phyloP scores from a whole-genome alignment of 495 filamentous ascomycete species.

The Stereocaulon alpinum region DNA sequence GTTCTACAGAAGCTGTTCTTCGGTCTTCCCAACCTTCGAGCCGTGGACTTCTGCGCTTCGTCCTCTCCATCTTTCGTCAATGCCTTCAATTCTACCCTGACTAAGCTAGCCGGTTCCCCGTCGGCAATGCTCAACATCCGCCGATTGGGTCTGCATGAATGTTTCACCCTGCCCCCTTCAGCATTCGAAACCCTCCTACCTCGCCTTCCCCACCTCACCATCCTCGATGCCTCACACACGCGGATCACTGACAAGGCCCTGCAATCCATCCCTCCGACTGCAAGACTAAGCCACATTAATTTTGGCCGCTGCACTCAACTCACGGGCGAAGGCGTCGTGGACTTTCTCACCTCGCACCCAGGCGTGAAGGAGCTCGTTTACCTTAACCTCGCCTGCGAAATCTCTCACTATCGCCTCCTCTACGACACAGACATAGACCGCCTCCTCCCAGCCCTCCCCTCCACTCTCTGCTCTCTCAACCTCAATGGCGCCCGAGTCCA shows the following conservation, averaged over 20 bases:
- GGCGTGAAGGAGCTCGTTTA: constrained; percentile 58
- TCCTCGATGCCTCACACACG: constrained; percentile 73
- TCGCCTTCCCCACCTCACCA: constrained; percentile 58
- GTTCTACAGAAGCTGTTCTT: constrained; percentile 65
- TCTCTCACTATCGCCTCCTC: constrained; percentile 61
- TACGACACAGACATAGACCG: constrained; percentile 52
- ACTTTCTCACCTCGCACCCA: constrained; percentile 65
- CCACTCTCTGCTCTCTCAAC: constrained; percentile 62
- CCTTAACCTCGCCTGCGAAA: constrained; percentile 66
- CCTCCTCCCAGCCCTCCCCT: constrained; percentile 58
- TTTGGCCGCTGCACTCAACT: constrained; percentile 66
- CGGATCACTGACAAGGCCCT: constrained; percentile 66
- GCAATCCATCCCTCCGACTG: constrained; percentile 57
- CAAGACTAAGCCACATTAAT: constrained; percentile 69
- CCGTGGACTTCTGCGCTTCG: constrained; percentile 71
- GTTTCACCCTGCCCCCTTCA: constrained; percentile 57
- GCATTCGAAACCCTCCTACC: constrained; percentile 64
- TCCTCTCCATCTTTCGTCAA: constrained; percentile 59
- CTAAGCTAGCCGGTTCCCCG: constrained; percentile 33
- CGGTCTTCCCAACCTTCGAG: constrained; percentile 54
- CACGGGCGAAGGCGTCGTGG: constrained; percentile 53
- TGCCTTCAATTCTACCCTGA: constrained; percentile 43
- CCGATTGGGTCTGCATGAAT: constrained; percentile 72
- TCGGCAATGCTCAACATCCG: constrained; percentile 46
- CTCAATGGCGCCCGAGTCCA: constrained; percentile 66